A percentile compares a stretch with the other conserved stretches of the same genome.
These are phyloP conservation scores for Macrolepiota albuminosa DNA, from an alignment of 768 basidiomycete genomes.

Conservation along the genomic window DNA sequence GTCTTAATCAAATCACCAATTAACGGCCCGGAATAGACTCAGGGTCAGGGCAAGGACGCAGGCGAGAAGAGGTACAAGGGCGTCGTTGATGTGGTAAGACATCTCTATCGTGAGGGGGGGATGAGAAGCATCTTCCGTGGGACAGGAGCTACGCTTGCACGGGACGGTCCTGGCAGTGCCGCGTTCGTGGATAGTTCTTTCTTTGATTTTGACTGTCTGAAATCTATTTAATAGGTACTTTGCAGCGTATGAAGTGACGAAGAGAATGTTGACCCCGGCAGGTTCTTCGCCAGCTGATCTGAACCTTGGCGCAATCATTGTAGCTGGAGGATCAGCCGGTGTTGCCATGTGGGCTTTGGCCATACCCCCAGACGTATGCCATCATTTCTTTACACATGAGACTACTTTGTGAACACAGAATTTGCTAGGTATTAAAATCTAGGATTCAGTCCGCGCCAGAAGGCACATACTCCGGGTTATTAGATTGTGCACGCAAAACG, in stretches of 20 bases:
- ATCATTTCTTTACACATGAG: neutral
- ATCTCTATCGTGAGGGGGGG: conserved; percentile 93
- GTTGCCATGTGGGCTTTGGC: conserved; percentile 98
- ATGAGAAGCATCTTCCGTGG: conserved; percentile 89
- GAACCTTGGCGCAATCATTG: conserved; percentile 79
- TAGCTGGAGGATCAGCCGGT: conserved; percentile 93
- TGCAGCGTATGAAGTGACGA: conserved; percentile 93
- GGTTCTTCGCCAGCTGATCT: conserved; percentile 78
- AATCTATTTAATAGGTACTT: conserved; percentile 65
- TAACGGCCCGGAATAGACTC: conserved; percentile 48
- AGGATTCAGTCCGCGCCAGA: conserved; percentile 94
- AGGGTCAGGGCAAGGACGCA: conserved; percentile 64
- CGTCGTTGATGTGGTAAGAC: conserved; percentile 84
- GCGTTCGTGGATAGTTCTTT: conserved; percentile 53
- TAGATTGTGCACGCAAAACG: conserved; percentile 91
- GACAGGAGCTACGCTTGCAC: conserved; percentile 85
- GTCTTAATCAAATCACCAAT: neutral
- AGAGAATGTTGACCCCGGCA: conserved; percentile 77
- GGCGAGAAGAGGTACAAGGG: conserved; percentile 77
- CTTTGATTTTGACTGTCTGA: conserved; percentile 4
- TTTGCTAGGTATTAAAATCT: conserved; percentile 83
- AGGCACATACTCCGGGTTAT: conserved; percentile 91
- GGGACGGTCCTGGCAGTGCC: conserved; percentile 96
- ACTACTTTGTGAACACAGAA: neutral
- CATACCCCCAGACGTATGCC: conserved; percentile 88